Conservation (phyloP, 2,329 filamentous ascomycete genomes). For the Septoria petroselini region DNA sequence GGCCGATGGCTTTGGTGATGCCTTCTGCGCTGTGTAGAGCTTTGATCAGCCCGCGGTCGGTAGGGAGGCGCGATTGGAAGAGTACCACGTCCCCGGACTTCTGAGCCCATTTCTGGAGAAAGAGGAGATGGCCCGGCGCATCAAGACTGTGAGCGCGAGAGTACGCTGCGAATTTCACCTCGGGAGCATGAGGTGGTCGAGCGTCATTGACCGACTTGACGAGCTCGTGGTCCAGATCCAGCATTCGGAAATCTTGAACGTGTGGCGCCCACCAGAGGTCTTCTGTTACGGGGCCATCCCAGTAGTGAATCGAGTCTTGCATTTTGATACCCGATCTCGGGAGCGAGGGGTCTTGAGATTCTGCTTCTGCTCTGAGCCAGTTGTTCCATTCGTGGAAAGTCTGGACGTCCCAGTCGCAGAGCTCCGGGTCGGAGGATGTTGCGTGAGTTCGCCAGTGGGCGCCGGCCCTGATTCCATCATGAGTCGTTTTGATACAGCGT, state of each 20-base stretch:
- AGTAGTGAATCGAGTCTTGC: constrained; percentile 32
- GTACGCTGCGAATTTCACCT: constrained; percentile 31
- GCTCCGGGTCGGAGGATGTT: constrained; percentile 33
- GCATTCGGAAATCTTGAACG: constrained; percentile 37
- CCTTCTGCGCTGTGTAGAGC: constrained; percentile 34
- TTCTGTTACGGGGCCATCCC: constrained; percentile 31
- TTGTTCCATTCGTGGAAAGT: constrained; percentile 45
- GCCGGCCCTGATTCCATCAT: constrained; percentile 42
- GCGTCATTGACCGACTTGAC: constrained; percentile 26
- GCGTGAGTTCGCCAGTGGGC: constrained; percentile 50
- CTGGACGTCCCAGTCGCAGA: constrained; percentile 44
- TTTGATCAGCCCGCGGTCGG: constrained; percentile 29
- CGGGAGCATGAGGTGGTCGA: constrained; percentile 25
- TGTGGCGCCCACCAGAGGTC: constrained; percentile 42
- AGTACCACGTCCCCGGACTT: constrained; percentile 29
- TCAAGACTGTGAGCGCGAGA: constrained; percentile 42
- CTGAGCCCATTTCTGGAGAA: constrained; percentile 36
- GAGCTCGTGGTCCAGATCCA: constrained; percentile 21
- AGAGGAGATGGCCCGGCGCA: constrained; percentile 39
- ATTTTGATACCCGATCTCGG: constrained; percentile 30
- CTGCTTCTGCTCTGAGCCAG: constrained; percentile 32
- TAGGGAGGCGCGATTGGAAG: constrained; percentile 35
- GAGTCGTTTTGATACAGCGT: neutral
- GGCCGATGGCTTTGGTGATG: constrained; percentile 16
- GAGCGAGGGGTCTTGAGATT: constrained; percentile 30